phyloP scores from a whole-genome alignment of 306 rosid genomes.

The Malus sieversii region DNA sequence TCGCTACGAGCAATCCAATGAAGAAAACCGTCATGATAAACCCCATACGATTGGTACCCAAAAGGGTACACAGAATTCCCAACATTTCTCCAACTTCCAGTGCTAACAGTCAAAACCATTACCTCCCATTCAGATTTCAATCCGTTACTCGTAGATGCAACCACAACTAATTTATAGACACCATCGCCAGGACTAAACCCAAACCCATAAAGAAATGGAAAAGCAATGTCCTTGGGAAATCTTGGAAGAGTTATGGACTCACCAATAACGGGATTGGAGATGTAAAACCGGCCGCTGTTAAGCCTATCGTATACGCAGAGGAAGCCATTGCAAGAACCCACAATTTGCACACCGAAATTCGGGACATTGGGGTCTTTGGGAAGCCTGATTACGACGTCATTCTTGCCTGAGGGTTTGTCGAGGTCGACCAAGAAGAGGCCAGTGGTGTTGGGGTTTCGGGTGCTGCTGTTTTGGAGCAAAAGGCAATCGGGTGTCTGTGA shows the following conservation, averaged over 20 bases:
- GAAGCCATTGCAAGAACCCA: constrained; percentile 1
- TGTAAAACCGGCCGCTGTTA: background rate
- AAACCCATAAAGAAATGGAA: background rate
- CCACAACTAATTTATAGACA: background rate
- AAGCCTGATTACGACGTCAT: background rate
- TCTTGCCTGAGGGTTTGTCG: background rate
- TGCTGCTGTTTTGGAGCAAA: background rate
- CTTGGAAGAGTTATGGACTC: background rate
- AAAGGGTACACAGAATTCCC: background rate
- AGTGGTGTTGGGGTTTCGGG: background rate
- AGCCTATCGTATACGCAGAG: background rate
- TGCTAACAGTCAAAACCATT: background rate
- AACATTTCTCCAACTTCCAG: background rate
- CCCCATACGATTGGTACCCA: background rate
- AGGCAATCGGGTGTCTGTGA: background rate
- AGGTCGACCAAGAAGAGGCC: background rate
- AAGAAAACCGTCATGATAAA: background rate
- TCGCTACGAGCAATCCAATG: background rate
- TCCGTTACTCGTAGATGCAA: background rate
- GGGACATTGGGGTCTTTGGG: background rate
- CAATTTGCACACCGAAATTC: background rate
- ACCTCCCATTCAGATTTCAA: background rate
- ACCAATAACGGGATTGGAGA: background rate
- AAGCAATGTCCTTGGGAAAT: background rate
- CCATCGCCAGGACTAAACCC: background rate